These are phyloP conservation scores for Bremia lactucae DNA, from an alignment of 352 stramenopile species.

Conservation along the genomic window DNA sequence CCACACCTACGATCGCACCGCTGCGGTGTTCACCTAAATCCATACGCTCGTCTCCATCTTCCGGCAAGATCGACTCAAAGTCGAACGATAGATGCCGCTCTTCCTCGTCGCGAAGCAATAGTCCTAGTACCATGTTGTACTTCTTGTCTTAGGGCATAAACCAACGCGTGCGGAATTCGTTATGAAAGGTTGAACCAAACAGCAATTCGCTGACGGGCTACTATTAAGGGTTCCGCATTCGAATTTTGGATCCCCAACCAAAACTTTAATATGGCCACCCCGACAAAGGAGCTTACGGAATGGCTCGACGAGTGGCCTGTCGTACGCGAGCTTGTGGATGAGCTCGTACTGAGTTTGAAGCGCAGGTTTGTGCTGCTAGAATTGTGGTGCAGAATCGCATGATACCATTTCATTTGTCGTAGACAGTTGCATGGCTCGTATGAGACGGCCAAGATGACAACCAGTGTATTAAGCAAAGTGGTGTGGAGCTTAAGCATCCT, in stretches of 20 bases:
- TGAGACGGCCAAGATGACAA: conserved; percentile 72
- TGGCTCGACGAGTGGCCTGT: conserved; percentile 72
- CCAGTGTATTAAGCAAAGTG: conserved; percentile 59
- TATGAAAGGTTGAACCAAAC: not conserved
- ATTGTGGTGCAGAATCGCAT: not conserved
- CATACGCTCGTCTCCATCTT: conserved; percentile 51
- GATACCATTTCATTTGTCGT: too few relatives aligned
- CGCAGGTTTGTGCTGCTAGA: conserved; percentile 29
- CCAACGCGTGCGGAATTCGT: too few relatives aligned
- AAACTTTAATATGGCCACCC: conserved; percentile 8
- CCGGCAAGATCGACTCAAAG: conserved; percentile 68
- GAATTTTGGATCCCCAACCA: not conserved
- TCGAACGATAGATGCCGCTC: conserved; percentile 73
- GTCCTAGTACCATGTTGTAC: conserved; percentile 62
- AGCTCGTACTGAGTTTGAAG: conserved; percentile 73
- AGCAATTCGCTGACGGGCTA: too few relatives aligned
- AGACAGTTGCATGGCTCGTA: conserved; percentile 70
- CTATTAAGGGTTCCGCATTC: conserved; percentile 3
- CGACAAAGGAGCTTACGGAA: conserved; percentile 34
- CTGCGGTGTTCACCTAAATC: conserved; percentile 21
- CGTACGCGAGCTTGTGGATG: conserved; percentile 57
- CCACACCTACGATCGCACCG: conserved; percentile 29
- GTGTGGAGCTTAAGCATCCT: conserved; percentile 23
- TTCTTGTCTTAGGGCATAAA: too few relatives aligned
- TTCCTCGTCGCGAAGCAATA: conserved; percentile 71